Evolutionary conservation across 2,329 filamentous ascomycete species (phyloP), one percentile per base, ranked within the genome.

Genomic region (Fusarium bactridioides): DNA sequence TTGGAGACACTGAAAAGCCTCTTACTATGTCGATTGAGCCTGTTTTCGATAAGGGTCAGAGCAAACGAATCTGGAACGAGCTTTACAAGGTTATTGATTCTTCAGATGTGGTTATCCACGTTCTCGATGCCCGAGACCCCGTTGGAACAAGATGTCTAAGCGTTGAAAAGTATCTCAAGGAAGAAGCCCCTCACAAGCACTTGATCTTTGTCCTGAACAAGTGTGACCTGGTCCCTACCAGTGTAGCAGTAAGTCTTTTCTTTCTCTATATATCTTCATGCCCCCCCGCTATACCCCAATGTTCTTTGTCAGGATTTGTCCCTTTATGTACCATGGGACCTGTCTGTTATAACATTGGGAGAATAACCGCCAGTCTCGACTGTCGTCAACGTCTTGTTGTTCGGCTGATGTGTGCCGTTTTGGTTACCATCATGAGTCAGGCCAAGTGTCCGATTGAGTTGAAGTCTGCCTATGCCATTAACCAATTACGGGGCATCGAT

Each of bases 301-400:
- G 87, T 83, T 85, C 78, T 83, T 87, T 85, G 94, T 96, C 94
- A 97, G 96, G 95, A 97, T 93, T 87, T 89, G 91, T 87, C 79
- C 86, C 84, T 84, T 90, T 85, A 90, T 88, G 84, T 82, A 84
- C 86, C 87, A 82, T 96, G 93, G 92, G 91, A 91, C 90, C 86
- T 84, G 89, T 94, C 95, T 97, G 96, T 99, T 99, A 99, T 93
- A 94, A 92, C 92, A 90, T 94, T 98, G 96, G 96, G 92, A 98
- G 90, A 99, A 91, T 83, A 86, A 98, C 80, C 79, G 82, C 87
- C 87, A 85, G 76, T 80, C 78, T 82, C 80, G 76, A 80, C 74
- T 78, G 79, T 77, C 74, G 72, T 65, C 75, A 76, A 75, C 79
- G 74, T 81, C 76, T 60, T 79, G 79, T 79, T 80, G 78, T 77